Evolutionary conservation across 495 filamentous ascomycete genomes (phyloP), one percentile per base, ranked within the genome.

Genomic region (Cercophora scortea): DNA sequence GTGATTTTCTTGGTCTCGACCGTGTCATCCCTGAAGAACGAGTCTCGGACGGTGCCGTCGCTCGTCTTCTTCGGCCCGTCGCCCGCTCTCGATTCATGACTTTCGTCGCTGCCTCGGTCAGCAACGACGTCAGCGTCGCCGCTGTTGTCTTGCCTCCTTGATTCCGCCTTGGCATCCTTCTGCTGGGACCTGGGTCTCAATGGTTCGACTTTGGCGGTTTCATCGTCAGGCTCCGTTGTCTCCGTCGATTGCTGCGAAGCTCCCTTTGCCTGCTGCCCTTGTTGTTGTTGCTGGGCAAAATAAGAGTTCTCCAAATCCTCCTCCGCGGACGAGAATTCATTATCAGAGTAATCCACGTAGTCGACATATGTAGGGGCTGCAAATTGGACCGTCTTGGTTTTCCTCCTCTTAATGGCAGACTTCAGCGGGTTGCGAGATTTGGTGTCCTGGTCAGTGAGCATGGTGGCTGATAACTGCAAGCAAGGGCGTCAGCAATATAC

Each of bases 1-100:
- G 90, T 95, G 55, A 99, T 96, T 74, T 99, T 99, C 68, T 92
- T 88, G 1, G 93, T 96, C 63, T 96, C 94, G 36, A 87, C 84
- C 32, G 83, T 88, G 58, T 98, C 93, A 55, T 97, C 93, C 67
- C 90, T 94, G 78, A 95, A 96, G 75, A 98, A 96, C 9, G 89
- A 94, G 63, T 96, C 90, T 51, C 91, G 80, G 17, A 95, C 75
- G 41, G 85, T 90, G 32, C 89, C 90, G 63, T 91, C 91, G 58
- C 86, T 83, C 33, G 89, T 89, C 58, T 84, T 84, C 68, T 75
- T 81, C 34, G 79, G 72, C 32, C 67, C 65, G 10, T 72, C 62
- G 35, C 72, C 72, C 0, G 63, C 32, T 50, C 71, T 81, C 13
- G 67, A 71, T 55, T 88, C 85, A 46, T 86, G 80, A 5, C 80